Conservation (phyloP, 2,329 filamentous ascomycete species). For the Cladophialophora psammophila region DNA sequence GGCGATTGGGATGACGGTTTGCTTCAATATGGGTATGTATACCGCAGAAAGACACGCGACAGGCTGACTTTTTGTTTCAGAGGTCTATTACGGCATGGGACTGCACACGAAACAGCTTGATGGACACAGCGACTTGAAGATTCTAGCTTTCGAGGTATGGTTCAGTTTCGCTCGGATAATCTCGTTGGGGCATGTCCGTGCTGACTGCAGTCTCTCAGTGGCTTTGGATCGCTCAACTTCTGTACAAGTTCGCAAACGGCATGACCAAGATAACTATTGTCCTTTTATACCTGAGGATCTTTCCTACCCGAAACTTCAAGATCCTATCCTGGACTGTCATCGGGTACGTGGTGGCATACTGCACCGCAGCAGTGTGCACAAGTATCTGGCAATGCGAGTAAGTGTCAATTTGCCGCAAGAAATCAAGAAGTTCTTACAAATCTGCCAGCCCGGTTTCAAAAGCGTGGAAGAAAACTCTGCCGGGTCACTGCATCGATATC, state of each 20-base stretch:
- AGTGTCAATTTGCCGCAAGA: not conserved
- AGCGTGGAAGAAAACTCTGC: constrained; percentile 34
- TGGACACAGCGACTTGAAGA: not conserved
- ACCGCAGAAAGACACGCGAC: not conserved
- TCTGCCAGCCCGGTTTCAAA: constrained; percentile 30
- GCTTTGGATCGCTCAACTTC: constrained; percentile 40
- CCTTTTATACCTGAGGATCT: constrained; percentile 39
- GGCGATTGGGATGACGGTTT: constrained; percentile 27
- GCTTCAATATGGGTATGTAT: constrained; percentile 16
- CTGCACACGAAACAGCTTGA: constrained; percentile 21
- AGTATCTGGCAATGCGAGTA: constrained; percentile 41
- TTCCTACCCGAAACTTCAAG: constrained; percentile 38
- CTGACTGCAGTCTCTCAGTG: constrained; percentile 7
- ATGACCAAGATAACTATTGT: constrained; percentile 42
- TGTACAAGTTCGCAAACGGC: constrained; percentile 42
- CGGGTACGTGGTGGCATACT: constrained; percentile 41
- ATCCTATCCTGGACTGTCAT: constrained; percentile 36
- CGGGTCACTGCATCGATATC: constrained; percentile 36
- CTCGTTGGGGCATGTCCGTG: not conserved
- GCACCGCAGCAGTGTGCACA: constrained; percentile 43
- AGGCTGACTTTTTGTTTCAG: not conserved
- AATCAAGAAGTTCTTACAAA: not conserved
- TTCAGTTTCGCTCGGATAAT: not conserved
- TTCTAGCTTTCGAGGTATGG: constrained; percentile 17
- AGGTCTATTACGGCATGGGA: constrained; percentile 20